Conservation (phyloP, 2,329 filamentous ascomycete species). For the Ampelomyces quisqualis region DNA sequence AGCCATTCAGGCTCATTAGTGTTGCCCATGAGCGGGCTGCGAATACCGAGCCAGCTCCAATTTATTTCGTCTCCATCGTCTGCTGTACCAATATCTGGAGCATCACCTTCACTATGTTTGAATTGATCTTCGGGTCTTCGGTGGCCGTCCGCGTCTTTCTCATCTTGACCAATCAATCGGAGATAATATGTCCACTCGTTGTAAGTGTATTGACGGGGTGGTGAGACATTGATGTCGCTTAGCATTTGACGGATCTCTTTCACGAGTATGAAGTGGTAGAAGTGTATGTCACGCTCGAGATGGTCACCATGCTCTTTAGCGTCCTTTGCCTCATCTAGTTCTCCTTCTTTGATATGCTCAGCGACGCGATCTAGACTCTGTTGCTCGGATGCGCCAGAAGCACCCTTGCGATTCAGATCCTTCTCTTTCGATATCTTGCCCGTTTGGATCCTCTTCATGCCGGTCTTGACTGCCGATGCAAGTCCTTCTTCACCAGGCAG, state of each 20-base stretch:
- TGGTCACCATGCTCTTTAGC: slow-evolving; percentile 48
- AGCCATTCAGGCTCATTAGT: slow-evolving; percentile 73
- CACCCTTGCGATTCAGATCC: slow-evolving; percentile 8
- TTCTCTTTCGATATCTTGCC: slow-evolving; percentile 24
- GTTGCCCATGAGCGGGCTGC: slow-evolving; percentile 68
- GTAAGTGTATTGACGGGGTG: slow-evolving; percentile 45
- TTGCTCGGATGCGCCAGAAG: slow-evolving; percentile 12
- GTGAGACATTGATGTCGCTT: slow-evolving; percentile 44
- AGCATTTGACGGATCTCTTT: slow-evolving; percentile 49
- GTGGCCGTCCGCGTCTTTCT: slow-evolving; percentile 44
- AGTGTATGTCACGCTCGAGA: slow-evolving; percentile 52
- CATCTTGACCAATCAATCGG: slow-evolving; percentile 42
- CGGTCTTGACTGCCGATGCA: slow-evolving; percentile 36
- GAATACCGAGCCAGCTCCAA: slow-evolving; percentile 74
- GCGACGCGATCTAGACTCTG: slow-evolving; percentile 37
- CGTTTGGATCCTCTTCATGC: slow-evolving; percentile 23
- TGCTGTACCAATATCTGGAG: slow-evolving; percentile 36
- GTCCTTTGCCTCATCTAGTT: slow-evolving; percentile 45
- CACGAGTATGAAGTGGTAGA: slow-evolving; percentile 53
- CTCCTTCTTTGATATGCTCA: slow-evolving; percentile 45
- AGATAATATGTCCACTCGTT: slow-evolving; percentile 45
- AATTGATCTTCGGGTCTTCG: slow-evolving; percentile 28
- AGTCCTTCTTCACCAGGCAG: slow-evolving; percentile 53
- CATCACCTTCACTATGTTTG: slow-evolving; percentile 19
- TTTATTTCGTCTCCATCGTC: slow-evolving; percentile 53